Conservation (phyloP, 495 filamentous ascomycete species). For the Daldinia grandis region DNA sequence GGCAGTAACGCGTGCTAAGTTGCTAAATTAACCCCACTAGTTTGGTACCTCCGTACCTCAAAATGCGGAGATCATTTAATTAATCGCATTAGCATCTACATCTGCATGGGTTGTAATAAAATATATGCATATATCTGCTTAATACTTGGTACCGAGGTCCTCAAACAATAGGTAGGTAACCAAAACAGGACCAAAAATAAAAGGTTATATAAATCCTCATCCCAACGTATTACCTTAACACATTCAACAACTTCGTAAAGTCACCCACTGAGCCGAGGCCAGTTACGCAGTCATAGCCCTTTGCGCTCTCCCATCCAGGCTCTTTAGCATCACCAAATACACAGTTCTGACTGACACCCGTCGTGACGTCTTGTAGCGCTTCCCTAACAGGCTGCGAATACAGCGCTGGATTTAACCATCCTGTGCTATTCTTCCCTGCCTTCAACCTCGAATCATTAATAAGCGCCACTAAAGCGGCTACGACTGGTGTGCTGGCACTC, state of each 20-base stretch:
- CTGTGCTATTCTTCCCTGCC: slow-evolving; percentile 49
- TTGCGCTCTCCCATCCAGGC: slow-evolving; percentile 47
- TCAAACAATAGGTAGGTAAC: neutral
- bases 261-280: slow-evolving; percentile 51
- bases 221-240: slow-evolving; percentile 28
- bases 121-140: neutral
- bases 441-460: slow-evolving; percentile 53
- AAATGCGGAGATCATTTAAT: neutral
- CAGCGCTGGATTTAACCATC: slow-evolving; percentile 52
- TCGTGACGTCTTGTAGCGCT: slow-evolving; percentile 46
- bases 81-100: neutral
- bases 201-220: no score
- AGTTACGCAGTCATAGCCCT: slow-evolving; percentile 52
- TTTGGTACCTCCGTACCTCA: neutral
- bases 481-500: slow-evolving; percentile 52
- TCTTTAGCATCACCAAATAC: slow-evolving; percentile 38
- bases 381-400: slow-evolving; percentile 43
- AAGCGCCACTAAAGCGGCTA: slow-evolving; percentile 52
- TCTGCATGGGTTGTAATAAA: neutral
- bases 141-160: neutral
- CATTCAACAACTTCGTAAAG: slow-evolving; percentile 45
- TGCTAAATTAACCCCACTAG: slow-evolving; percentile 13
- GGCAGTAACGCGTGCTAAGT: slow-evolving; percentile 12
- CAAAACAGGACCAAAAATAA: no score
- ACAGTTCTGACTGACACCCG: slow-evolving; percentile 49